These are phyloP conservation scores for Blumeriella jaapii DNA, from an alignment of 2,329 filamentous ascomycete genomes.

Conservation along the genomic window DNA sequence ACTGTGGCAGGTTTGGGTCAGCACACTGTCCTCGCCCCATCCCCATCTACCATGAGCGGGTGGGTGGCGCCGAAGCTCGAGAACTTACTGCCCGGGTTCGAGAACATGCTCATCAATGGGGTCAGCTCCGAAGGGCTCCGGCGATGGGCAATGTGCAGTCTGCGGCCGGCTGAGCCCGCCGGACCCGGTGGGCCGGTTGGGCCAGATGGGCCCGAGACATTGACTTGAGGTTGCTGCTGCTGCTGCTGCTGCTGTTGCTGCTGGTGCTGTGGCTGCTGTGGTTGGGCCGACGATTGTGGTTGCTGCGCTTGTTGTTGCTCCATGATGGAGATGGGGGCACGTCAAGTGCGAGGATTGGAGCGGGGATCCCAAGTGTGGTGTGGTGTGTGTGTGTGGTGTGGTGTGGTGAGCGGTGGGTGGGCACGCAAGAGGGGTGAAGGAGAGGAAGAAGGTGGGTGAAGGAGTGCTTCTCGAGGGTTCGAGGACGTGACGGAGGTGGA, in stretches of 20 bases:
- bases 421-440: constrained; percentile 24
- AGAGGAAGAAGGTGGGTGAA: constrained; percentile 23
- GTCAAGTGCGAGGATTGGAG: constrained; percentile 33
- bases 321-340: constrained; percentile 33
- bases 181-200: no score
- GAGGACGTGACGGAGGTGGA: constrained; percentile 23
- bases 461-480: constrained; percentile 28
- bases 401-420: constrained; percentile 15
- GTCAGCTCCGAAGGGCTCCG: constrained; percentile 96
- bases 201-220: no score
- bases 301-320: constrained; percentile 28
- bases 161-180: constrained; percentile 69
- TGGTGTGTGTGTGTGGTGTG: constrained; percentile 22
- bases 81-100: constrained; percentile 46
- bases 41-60: constrained; percentile 27
- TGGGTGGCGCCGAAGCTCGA: constrained; percentile 3
- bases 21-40: constrained; percentile 3
- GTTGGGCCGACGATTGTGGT: constrained; percentile 50
- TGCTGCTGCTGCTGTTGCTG: constrained; percentile 39
- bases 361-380: constrained; percentile 3
- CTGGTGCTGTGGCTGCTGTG: no score
- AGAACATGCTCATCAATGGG: constrained; percentile 88
- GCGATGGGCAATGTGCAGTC: constrained; percentile 93
- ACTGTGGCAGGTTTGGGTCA: constrained; percentile 39
- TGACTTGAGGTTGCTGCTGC: constrained; percentile 42